A percentile compares a stretch with the other conserved stretches of the same genome.
phyloP scores from a whole-genome alignment of 805 yeast genomes.

The Teunomyces cretensis region DNA sequence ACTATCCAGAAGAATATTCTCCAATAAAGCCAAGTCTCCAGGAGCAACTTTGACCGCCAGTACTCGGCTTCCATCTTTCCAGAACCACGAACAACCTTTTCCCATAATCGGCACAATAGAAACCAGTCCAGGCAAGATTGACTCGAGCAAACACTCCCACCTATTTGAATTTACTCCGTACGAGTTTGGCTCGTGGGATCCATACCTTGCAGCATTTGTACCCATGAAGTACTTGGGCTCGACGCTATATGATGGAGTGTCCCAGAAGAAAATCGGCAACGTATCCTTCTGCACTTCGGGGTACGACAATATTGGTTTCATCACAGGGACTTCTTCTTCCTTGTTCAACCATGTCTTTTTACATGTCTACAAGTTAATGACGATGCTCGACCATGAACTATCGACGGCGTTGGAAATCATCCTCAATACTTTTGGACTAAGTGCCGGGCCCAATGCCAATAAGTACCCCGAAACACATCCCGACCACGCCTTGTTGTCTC shows the following conservation, averaged over 20 bases:
- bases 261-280: conserved; percentile 23
- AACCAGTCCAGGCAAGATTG: conserved; percentile 34
- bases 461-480: conserved; percentile 41
- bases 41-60: conserved; percentile 41
- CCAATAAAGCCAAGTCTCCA: conserved; percentile 30
- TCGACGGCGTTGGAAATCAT: conserved; percentile 36
- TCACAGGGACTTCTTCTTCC: conserved; percentile 65
- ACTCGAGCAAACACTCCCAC: conserved; percentile 37
- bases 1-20: conserved; percentile 47
- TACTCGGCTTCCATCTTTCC: conserved; percentile 32
- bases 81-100: conserved; percentile 43
- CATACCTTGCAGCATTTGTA: conserved; percentile 44
- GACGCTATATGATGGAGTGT: conserved; percentile 41
- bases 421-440: conserved; percentile 45
- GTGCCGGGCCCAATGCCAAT: conserved; percentile 21
- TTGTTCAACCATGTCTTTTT: conserved; percentile 55
- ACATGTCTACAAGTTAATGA: conserved; percentile 43
- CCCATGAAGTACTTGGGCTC: conserved; percentile 57
- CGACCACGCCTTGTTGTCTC: conserved; percentile 60
- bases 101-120: conserved; percentile 47
- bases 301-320: conserved; percentile 58
- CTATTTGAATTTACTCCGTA: conserved; percentile 61
- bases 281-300: conserved; percentile 46
- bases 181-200: conserved; percentile 72
- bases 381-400: conserved; percentile 31